Base-by-base conservation (phyloP, 768 basidiomycete species). In the Phlegmacium glaucopus region DNA sequence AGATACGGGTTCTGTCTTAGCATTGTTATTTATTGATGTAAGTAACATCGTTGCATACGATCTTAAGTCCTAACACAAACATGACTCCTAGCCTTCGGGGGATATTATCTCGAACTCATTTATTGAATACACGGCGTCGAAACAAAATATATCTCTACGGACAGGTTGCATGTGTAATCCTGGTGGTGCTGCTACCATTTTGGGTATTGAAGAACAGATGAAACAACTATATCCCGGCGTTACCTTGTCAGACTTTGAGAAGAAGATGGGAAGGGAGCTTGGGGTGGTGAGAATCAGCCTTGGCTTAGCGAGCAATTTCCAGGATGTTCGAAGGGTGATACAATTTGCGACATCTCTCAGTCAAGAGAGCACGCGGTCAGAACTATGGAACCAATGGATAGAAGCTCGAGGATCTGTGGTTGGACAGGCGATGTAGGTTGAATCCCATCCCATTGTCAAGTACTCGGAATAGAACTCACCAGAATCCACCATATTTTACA, bases 111-210 rank as follows among this genome's bases (percentile, higher is more conserved):
- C 87, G 0, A 83, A 85, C 51, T 80, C 81, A 3, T 89, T 89
- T 64, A 74, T 90, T 56, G 87, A 87, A 58, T 72, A 83, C 54
- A 74, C 83, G 1, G 87, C 88, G 11, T 74, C 82, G 13, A 70
- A 65, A 44, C 73, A 77, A 52, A 78, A 74, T 42, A 83, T 92
- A 48, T 90, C 88, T 13, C 66, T 92, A 27, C 82, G 90, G 36
- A 88, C 89, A 3, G 90, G 90, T 0, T 93, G 90, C 62, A 84
- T 91, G 80, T 93, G 90, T 60, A 93, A 92, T 53, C 87, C 90
- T 12, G 90, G 90, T 9, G 90, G 82, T 13, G 86, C 88, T 0
- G 81, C 87, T 1, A 77, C 85, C 4, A 66, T 92, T 12, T 73
- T 90, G 4, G 83, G 82, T 0, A 76, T 90, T 26, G 67, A 81